These are phyloP conservation scores for Acanthamoeba triangularis DNA, from an alignment of 208 protist genomes.

Conservation along the genomic window DNA sequence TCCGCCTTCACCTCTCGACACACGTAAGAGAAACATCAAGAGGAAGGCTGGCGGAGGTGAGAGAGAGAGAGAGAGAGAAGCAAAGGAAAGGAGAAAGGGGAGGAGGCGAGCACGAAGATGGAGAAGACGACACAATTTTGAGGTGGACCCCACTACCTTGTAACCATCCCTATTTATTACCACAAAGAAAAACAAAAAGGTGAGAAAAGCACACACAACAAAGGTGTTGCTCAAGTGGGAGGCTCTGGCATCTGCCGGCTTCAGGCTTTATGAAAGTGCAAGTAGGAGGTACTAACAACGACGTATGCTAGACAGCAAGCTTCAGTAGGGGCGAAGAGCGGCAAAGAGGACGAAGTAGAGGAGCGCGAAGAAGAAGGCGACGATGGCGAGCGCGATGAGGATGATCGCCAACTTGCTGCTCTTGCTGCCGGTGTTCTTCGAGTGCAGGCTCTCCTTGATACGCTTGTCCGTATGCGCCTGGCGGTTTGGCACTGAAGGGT, in stretches of 20 bases:
- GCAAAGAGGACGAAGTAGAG: constrained; percentile 33
- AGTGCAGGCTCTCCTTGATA: constrained; percentile 40
- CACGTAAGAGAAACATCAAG: too few relatives aligned
- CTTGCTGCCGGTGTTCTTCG: constrained; percentile 28
- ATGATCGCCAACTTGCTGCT: not conserved
- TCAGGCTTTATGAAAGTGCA: too few relatives aligned
- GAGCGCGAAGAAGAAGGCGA: not conserved
- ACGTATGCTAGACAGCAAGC: not conserved
- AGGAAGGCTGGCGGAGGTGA: too few relatives aligned
- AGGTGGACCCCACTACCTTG: not conserved
- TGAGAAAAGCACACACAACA: too few relatives aligned
- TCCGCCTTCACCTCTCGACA: too few relatives aligned
- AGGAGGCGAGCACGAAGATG: too few relatives aligned
- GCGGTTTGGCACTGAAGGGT: too few relatives aligned
- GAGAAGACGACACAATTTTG: not conserved
- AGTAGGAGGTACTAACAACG: too few relatives aligned
- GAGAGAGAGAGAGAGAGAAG: too few relatives aligned
- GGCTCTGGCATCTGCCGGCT: too few relatives aligned
- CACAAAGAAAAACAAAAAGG: not conserved
- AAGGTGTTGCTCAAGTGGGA: too few relatives aligned
- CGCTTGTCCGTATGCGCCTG: constrained; percentile 29
- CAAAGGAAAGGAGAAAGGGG: not conserved
- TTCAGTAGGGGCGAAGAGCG: not conserved
- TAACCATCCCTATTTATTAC: constrained; percentile 4
- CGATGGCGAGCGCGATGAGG: not conserved